Conservation (phyloP, 495 filamentous ascomycete species). For the Talaromyces thailandensis region DNA sequence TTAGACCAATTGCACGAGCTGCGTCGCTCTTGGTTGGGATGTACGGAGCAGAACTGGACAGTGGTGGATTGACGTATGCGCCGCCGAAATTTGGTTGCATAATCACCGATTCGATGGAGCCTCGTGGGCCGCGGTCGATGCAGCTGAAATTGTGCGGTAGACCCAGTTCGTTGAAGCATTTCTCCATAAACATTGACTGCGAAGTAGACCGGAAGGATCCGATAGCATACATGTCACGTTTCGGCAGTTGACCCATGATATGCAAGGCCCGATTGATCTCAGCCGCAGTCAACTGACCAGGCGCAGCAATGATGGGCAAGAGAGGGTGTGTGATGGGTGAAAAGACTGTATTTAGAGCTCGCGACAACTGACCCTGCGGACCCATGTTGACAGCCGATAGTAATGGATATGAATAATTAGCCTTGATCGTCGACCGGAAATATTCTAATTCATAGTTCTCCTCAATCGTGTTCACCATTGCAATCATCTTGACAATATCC, state of each 20-base stretch:
- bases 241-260: slow-evolving; percentile 70
- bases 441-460: slow-evolving; percentile 85
- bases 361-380: slow-evolving; percentile 69
- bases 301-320: slow-evolving; percentile 74
- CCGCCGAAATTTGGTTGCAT: slow-evolving; percentile 67
- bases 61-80: slow-evolving; percentile 65
- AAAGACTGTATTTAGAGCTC: slow-evolving; percentile 73
- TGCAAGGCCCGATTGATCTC: slow-evolving; percentile 74
- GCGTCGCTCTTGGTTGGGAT: slow-evolving; percentile 63
- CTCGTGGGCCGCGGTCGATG: slow-evolving; percentile 60
- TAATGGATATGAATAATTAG: slow-evolving; percentile 54
- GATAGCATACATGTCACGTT: slow-evolving; percentile 70
- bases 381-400: slow-evolving; percentile 85
- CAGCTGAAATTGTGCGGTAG: slow-evolving; percentile 71
- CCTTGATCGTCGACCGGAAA: slow-evolving; percentile 68
- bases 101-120: slow-evolving; percentile 55
- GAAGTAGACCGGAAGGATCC: slow-evolving; percentile 61
- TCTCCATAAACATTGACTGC: slow-evolving; percentile 76
- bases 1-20: slow-evolving; percentile 62
- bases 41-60: slow-evolving; percentile 39
- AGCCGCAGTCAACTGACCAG: slow-evolving; percentile 72
- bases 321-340: slow-evolving; percentile 80
- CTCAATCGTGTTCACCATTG: slow-evolving; percentile 64
- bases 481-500: slow-evolving; percentile 85
- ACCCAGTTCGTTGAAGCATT: slow-evolving; percentile 80